These are phyloP conservation scores for Penicillium antarcticum DNA, from an alignment of 495 filamentous ascomycete genomes.

Conservation along the genomic window DNA sequence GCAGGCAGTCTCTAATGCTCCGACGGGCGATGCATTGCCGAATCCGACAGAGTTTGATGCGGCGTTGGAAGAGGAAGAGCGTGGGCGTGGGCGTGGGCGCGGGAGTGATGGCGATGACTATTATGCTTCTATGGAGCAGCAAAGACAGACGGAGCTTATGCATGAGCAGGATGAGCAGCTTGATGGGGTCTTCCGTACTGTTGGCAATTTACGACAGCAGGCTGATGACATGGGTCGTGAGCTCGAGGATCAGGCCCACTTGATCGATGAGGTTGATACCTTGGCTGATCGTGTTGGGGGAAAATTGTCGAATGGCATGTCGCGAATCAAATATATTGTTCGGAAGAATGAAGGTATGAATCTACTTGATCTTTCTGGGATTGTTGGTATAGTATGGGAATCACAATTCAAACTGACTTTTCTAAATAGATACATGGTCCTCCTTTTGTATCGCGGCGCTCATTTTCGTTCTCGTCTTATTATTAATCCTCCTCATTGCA, in stretches of 20 bases:
- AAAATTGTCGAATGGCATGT: slow-evolving; percentile 79
- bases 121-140: slow-evolving; percentile 85
- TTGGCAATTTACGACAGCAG: slow-evolving; percentile 83
- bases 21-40: slow-evolving; percentile 47
- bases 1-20: slow-evolving; percentile 43
- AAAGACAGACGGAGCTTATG: slow-evolving; percentile 88
- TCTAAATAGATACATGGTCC: slow-evolving; percentile 66
- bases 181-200: slow-evolving; percentile 88
- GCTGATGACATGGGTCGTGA: slow-evolving; percentile 94
- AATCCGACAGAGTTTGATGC: slow-evolving; percentile 69
- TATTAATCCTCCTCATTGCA: slow-evolving; percentile 70
- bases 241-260: slow-evolving; percentile 84
- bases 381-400: slow-evolving; percentile 12
- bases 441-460: slow-evolving; percentile 88
- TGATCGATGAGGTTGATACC: slow-evolving; percentile 76
- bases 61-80: slow-evolving; percentile 31
- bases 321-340: slow-evolving; percentile 79
- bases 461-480: slow-evolving; percentile 78
- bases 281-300: slow-evolving; percentile 84
- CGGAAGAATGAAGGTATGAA: slow-evolving; percentile 83
- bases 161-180: slow-evolving; percentile 91
- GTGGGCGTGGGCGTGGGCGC: slow-evolving; percentile 2
- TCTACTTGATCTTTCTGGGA: neutral
- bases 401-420: slow-evolving; percentile 29
- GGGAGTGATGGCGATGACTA: slow-evolving; percentile 55